Percentiles rank a stretch among this genome's conserved stretches.
Conservation (phyloP, 2,329 filamentous ascomycete genomes). For the Zasmidium cellare region DNA sequence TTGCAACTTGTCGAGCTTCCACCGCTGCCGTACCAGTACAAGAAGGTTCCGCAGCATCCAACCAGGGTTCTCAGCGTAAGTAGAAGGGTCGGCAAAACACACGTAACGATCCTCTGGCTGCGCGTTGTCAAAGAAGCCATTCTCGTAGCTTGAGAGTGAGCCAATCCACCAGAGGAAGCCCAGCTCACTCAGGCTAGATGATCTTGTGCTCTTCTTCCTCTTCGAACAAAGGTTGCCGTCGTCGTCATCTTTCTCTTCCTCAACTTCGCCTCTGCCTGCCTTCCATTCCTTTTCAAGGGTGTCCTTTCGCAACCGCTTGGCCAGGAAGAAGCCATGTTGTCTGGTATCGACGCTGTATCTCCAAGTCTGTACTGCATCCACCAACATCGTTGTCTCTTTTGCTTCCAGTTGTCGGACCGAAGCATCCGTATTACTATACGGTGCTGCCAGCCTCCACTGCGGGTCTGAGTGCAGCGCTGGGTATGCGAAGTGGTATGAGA, state of each 20-base stretch:
- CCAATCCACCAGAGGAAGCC: conserved; percentile 76
- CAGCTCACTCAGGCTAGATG: conserved; percentile 53
- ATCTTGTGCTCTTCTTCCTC: conserved; percentile 51
- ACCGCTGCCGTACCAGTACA: conserved; percentile 79
- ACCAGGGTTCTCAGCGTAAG: conserved; percentile 80
- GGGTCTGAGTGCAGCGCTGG: conserved; percentile 89
- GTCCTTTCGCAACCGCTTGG: conserved; percentile 64
- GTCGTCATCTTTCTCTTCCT: conserved; percentile 31
- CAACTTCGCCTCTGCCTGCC: conserved; percentile 27
- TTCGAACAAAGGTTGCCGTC: conserved; percentile 35
- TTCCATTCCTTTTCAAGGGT: conserved; percentile 36
- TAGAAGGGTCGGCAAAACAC: conserved; percentile 89
- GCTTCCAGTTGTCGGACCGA: conserved; percentile 57
- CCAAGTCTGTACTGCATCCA: conserved; percentile 86
- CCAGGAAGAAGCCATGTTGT: conserved; percentile 95
- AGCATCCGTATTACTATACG: conserved; percentile 31
- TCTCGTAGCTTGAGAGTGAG: conserved; percentile 75
- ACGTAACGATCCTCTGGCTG: conserved; percentile 75
- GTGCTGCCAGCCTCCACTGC: conserved; percentile 65
- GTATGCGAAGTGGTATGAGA: conserved; percentile 98
- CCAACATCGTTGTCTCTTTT: conserved; percentile 74
- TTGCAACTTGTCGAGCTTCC: conserved; percentile 73
- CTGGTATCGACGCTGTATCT: conserved; percentile 75
- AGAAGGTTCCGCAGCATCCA: conserved; percentile 93
- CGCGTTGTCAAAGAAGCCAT: conserved; percentile 78